Evolutionary conservation across 352 stramenopile genomes (phyloP), one percentile per base, ranked within the genome.

Genomic region (Plasmopara viticola): DNA sequence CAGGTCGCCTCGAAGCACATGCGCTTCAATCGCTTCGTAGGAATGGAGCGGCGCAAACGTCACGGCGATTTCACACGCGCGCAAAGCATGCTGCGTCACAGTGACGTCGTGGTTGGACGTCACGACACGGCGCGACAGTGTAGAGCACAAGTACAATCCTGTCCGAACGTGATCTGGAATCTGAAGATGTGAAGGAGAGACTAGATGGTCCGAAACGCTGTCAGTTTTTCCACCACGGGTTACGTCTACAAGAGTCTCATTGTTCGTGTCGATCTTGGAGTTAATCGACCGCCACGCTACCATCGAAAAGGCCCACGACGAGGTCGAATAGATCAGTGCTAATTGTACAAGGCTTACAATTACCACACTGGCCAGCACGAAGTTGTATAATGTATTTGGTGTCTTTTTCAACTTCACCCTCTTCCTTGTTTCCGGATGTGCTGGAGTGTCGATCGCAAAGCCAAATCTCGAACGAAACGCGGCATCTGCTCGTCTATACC

Each of bases 1-100:
- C 12, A 86, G 38, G 30, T 86, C 75, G 0, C 70, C 75, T 39
- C 73, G 72, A 25, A 84, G 66, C 3, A 82, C 68, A 18, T 60
- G 66, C 13, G 73, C 70, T 48, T 78, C 61, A 40, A 74, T 46
- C 14, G 47, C 58, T 9, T 72, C 50, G 5, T 52, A 33, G 9
- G 69, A 69, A 13, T 46, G 42, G 4, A 42, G 48, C 2, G 61
- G 44, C 10, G 72, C 59, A 40, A 74, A 53, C 14, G 58, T 73
- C 2, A 79, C 66, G 18, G 71, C 71, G 12, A 72, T 62, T 56
- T 83, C 64, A 46, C 75, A 86, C 0, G 68, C 71, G 3, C 58
- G 61, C 17, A 73, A 43, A 13, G 72, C 71, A 29, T 63, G 45
- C n/a, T 68, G 57, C 12, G 66, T 74, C 14, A 72, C 58, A 6